phyloP scores from a whole-genome alignment of 208 protist species.

The Leishmania guyanensis region DNA sequence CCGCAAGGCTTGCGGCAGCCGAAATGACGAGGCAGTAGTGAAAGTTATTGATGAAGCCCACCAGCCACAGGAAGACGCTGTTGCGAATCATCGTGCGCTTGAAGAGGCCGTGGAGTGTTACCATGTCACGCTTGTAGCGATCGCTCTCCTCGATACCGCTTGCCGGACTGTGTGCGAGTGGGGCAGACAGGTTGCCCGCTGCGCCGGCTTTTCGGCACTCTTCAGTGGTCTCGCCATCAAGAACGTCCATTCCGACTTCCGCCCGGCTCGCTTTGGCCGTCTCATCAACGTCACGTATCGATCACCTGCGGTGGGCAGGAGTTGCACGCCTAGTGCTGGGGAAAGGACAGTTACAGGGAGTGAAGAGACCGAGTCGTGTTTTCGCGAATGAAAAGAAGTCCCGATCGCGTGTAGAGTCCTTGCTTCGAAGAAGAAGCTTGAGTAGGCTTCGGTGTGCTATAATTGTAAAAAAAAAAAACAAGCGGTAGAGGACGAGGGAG shows the following conservation, averaged over 20 bases:
- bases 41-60: constrained; percentile 92
- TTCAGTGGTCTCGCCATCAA: neutral
- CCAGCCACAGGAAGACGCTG: constrained; percentile 53
- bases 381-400: neutral
- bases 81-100: constrained; percentile 24
- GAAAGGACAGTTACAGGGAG: neutral
- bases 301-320: neutral
- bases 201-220: neutral
- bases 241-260: neutral
- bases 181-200: neutral
- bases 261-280: neutral
- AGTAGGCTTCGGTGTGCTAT: too few species aligned
- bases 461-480: neutral
- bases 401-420: neutral
- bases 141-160: neutral
- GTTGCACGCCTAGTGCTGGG: neutral
- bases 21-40: constrained; percentile 86
- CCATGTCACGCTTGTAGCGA: constrained; percentile 2
- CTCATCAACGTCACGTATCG: neutral
- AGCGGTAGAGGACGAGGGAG: neutral
- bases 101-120: neutral
- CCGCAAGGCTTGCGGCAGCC: constrained; percentile 51
- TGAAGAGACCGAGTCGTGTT: neutral
- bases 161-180: neutral
- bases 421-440: neutral